Base-by-base conservation (phyloP, 768 basidiomycete species). In the Boletus vermiculosoides region DNA sequence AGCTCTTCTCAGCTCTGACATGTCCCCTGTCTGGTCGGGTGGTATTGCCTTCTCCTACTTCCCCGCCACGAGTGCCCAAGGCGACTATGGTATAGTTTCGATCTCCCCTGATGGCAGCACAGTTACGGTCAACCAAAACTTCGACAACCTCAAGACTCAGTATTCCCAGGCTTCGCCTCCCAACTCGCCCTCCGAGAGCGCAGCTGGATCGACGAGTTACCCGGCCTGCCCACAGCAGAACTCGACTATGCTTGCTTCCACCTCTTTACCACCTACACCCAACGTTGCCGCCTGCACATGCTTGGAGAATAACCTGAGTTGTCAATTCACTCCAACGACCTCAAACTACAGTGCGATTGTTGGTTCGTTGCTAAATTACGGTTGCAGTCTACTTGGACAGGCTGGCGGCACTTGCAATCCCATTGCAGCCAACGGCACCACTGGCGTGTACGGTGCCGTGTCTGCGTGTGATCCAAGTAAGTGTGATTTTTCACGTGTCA, bases 21-120 rank as follows among this genome's bases (percentile, higher is more conserved):
- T 94, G 83, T 80, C 85, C 20, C 73, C 84, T 54, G 85, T 88
- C 49, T 96, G 89, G 86, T 93, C 90, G 33, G 94, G 94, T 59
- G 94, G 91, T 51, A 63, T 96, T 52, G 93, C 94, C 4, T 93
- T 92, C 72, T 87, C 86, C 48, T 96, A 95, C 73, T 94, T 96
- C 82, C 88, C 90, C 2, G 91, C 91, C 20, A 46, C 66, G n/a
- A 87, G 86, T 61, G 82, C 78, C 9, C 76, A 79, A 51, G 91
- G 91, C 49, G 76, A 87, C 63, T 97, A 90, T 61, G 94, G 94
- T 25, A 89, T 96, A 80, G 88, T 92, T 58, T 91, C 80, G 28
- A 81, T 96, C 57, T 85, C 84, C 2, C 3, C 77, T 3, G 87
- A 90, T 66, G 80, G 80, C 56, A 79, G 64, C 45, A 86, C 87